Percentiles rank a stretch among this genome's conserved stretches.
These are phyloP conservation scores for Mucor plumbeus DNA, from an alignment of 371 early-diverging fungal genomes.

Conservation along the genomic window DNA sequence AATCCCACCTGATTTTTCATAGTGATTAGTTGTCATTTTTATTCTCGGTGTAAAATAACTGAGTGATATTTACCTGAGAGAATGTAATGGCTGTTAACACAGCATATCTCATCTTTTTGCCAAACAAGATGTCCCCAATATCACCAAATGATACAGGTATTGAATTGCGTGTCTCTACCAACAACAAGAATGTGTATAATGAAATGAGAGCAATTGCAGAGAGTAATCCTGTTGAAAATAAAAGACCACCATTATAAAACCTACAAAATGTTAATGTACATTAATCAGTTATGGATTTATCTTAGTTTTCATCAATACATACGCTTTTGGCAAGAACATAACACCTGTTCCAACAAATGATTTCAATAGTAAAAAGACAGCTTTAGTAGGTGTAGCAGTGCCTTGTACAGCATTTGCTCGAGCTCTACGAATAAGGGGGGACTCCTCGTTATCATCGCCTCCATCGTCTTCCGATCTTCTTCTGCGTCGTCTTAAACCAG, in stretches of 20 bases:
- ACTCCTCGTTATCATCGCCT: slow-evolving; percentile 37
- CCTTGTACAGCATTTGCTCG: slow-evolving; percentile 71
- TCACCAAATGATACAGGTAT: slow-evolving; percentile 77
- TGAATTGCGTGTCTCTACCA: slow-evolving; percentile 59
- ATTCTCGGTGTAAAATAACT: not conserved
- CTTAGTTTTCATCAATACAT: not conserved
- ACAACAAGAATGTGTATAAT: slow-evolving; percentile 70
- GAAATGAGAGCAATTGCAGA: slow-evolving; percentile 61
- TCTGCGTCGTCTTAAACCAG: slow-evolving; percentile 25
- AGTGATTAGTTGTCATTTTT: not conserved
- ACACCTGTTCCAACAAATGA: slow-evolving; percentile 84
- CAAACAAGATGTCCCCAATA: slow-evolving; percentile 76
- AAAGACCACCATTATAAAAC: slow-evolving; percentile 70
- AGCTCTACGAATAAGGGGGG: slow-evolving; percentile 59
- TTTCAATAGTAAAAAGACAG: slow-evolving; percentile 85
- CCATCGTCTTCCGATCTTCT: slow-evolving; percentile 26
- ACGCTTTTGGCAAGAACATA: slow-evolving; percentile 32
- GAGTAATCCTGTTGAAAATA: slow-evolving; percentile 63
- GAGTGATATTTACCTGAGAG: slow-evolving; percentile 59
- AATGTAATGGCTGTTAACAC: slow-evolving; percentile 73
- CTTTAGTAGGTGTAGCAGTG: slow-evolving; percentile 78
- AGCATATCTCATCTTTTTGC: slow-evolving; percentile 63
- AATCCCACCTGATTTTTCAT: slow-evolving; percentile 69
- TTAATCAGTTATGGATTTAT: not conserved
- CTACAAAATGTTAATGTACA: slow-evolving; percentile 30